phyloP scores from a whole-genome alignment of 768 basidiomycete genomes.

The Sporobolomyces pararoseus region DNA sequence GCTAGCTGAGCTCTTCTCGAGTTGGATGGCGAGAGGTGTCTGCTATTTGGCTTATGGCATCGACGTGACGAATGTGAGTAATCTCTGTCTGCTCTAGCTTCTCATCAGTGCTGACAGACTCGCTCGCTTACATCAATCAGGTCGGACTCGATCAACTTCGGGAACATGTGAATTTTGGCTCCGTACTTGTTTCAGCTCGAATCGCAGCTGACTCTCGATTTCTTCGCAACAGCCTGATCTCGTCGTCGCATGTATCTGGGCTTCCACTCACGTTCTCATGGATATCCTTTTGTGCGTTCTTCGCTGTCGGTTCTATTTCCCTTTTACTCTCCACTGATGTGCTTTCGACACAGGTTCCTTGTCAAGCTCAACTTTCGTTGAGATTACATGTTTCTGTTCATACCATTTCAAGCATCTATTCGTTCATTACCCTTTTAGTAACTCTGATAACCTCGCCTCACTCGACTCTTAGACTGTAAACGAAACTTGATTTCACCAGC shows the following conservation, averaged over 20 bases:
- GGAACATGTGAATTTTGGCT: conserved; percentile 48
- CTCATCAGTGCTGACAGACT: not conserved
- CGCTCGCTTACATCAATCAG: conserved; percentile 21
- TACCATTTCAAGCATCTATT: no score
- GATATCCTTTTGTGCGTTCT: conserved; percentile 49
- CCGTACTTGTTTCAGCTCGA: conserved; percentile 28
- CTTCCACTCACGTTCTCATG: conserved; percentile 51
- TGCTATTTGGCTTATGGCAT: conserved; percentile 48
- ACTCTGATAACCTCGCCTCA: no score
- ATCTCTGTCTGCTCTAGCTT: not conserved
- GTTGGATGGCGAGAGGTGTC: conserved; percentile 49
- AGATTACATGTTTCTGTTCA: not conserved
- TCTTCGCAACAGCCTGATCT: conserved; percentile 27
- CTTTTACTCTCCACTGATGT: not conserved
- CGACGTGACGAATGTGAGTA: conserved; percentile 48
- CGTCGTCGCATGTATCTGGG: conserved; percentile 46
- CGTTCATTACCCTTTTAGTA: no score
- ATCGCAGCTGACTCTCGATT: conserved; percentile 28
- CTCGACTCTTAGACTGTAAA: no score
- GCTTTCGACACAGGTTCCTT: conserved; percentile 42
- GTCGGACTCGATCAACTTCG: conserved; percentile 52
- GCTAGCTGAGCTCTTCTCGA: conserved; percentile 51
- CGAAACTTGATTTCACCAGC: no score
- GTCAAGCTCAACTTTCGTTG: conserved; percentile 33
- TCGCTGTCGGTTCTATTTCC: not conserved